Evolutionary conservation across 768 basidiomycete genomes (phyloP).

Genomic region (Leccinellum rugosiceps): DNA sequence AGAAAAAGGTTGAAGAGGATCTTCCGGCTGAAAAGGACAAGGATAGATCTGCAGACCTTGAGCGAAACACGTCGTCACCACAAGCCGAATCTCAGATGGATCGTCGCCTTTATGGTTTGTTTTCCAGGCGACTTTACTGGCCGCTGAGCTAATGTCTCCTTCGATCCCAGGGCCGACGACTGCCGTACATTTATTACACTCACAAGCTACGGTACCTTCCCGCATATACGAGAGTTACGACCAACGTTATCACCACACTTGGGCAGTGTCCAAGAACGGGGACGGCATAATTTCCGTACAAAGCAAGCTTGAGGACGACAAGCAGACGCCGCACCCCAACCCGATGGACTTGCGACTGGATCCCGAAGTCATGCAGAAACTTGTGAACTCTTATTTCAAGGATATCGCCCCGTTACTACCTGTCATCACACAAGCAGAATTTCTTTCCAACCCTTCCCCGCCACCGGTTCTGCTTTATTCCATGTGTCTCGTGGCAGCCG

Average conservation of each 20-base stretch:
- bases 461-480: slow-evolving; percentile 86
- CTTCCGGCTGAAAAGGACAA: slow-evolving; percentile 38
- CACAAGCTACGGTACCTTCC: slow-evolving; percentile 80
- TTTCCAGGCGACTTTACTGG: slow-evolving; percentile 8
- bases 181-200: slow-evolving; percentile 83
- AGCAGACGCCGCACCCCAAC: slow-evolving; percentile 52
- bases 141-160: slow-evolving; percentile 30
- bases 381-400: slow-evolving; percentile 89
- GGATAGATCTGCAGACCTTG: slow-evolving; percentile 28
- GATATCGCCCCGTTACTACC: slow-evolving; percentile 90
- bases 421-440: slow-evolving; percentile 84
- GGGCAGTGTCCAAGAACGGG: slow-evolving; percentile 79
- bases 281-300: slow-evolving; percentile 86
- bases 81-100: slow-evolving; percentile 51
- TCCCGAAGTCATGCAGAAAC: slow-evolving; percentile 70
- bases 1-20: slow-evolving; percentile 83
- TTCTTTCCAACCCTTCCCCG: slow-evolving; percentile 68
- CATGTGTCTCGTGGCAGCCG: slow-evolving; percentile 90
- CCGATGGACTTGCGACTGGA: slow-evolving; percentile 73
- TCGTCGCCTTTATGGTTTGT: slow-evolving; percentile 60
- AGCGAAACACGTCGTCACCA: slow-evolving; percentile 41
- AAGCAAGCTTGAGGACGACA: slow-evolving; percentile 57
- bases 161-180: slow-evolving; percentile 75
- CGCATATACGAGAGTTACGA: slow-evolving; percentile 87
- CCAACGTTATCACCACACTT: slow-evolving; percentile 81